phyloP scores from a whole-genome alignment of 2,329 filamentous ascomycete species.

The Trichoderma citrinoviride region DNA sequence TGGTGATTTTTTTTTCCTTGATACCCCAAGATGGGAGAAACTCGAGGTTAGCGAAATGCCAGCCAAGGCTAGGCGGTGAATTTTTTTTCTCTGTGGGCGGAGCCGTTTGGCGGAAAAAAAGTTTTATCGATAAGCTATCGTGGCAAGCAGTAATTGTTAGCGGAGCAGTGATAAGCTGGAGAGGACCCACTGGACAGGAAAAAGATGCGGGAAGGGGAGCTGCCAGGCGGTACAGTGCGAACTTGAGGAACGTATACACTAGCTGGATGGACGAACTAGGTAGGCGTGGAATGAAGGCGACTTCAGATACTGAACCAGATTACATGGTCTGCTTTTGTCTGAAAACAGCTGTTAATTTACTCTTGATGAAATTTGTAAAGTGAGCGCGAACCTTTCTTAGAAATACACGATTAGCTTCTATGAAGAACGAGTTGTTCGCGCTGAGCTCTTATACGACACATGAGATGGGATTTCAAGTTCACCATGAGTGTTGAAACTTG shows the following conservation, averaged over 20 bases:
- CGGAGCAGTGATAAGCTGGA: slow-evolving; percentile 16
- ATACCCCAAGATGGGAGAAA: slow-evolving; percentile 27
- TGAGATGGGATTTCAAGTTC: no score
- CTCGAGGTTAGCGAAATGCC: slow-evolving; percentile 26
- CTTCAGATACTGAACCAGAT: no score
- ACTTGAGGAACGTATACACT: neutral
- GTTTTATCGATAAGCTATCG: slow-evolving; percentile 30
- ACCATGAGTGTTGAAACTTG: no score
- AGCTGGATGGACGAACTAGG: no score
- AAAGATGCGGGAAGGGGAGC: neutral
- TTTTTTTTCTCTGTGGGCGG: slow-evolving; percentile 33
- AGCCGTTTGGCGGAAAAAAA: slow-evolving; percentile 22
- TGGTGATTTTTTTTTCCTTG: slow-evolving; percentile 6
- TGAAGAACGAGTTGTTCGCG: no score
- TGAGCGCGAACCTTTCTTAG: no score
- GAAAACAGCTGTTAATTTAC: no score
- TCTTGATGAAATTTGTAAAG: no score
- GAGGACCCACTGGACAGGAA: slow-evolving; percentile 11
- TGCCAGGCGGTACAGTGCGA: neutral
- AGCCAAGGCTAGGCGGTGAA: slow-evolving; percentile 33
- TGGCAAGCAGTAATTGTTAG: neutral
- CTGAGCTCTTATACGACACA: no score
- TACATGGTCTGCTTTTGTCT: no score
- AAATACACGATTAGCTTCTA: no score
- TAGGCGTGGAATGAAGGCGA: no score